Conservation (phyloP, 345 rosid genomes). For the Carallia pectinifolia region DNA sequence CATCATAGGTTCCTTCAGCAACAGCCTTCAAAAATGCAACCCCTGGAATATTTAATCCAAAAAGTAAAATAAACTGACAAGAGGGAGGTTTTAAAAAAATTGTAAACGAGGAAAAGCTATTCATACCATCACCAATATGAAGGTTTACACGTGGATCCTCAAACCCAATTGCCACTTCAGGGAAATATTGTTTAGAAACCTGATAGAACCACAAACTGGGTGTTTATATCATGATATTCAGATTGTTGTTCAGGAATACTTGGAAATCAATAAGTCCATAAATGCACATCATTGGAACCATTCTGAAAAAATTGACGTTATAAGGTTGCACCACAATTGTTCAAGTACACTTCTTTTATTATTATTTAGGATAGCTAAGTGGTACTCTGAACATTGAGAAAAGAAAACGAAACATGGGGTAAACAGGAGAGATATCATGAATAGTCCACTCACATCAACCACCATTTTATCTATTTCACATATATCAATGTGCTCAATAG, state of each 20-base stretch:
- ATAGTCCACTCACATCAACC: slow-evolving; percentile 67
- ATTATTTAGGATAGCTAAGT: background rate
- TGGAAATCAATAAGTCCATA: background rate
- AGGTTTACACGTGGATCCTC: slow-evolving; percentile 90
- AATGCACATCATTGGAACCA: background rate
- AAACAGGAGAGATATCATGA: background rate
- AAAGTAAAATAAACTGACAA: background rate
- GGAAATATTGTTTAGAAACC: slow-evolving; percentile 88
- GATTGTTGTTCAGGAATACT: background rate
- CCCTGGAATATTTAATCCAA: slow-evolving; percentile 42
- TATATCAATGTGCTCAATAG: slow-evolving; percentile 82
- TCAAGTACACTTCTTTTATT: background rate
- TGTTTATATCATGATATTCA: background rate
- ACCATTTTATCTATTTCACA: slow-evolving; percentile 98
- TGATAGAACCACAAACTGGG: slow-evolving; percentile 25
- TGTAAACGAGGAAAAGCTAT: background rate
- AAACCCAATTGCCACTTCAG: slow-evolving; percentile 75
- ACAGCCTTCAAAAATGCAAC: slow-evolving; percentile 84
- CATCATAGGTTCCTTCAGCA: slow-evolving; percentile 83
- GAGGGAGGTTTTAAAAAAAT: background rate
- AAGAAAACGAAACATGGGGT: background rate
- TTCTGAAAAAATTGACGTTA: background rate
- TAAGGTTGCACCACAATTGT: background rate
- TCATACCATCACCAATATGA: slow-evolving; percentile 83
- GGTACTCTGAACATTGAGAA: background rate